These are phyloP conservation scores for Paraleonurus japonicus DNA, from an alignment of 257 asterid species.

Conservation along the genomic window DNA sequence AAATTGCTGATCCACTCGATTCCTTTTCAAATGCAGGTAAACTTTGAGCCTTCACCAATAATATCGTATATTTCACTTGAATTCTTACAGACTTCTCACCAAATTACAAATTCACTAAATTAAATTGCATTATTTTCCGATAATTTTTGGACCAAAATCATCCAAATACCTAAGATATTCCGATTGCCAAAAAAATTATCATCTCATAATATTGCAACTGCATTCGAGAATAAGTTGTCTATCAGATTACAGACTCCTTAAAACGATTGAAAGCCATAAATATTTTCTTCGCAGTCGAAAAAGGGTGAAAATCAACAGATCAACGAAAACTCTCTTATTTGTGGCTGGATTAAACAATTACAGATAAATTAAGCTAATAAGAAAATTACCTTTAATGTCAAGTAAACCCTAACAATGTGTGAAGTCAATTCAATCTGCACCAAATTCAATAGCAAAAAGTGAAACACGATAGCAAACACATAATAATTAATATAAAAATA, in stretches of 20 bases:
- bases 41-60: neutral
- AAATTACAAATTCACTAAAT: neutral
- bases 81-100: neutral
- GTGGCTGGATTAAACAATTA: neutral
- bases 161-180: neutral
- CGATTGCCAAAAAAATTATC: conserved; percentile 3
- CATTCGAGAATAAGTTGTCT: neutral
- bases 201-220: neutral
- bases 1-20: neutral
- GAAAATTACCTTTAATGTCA: conserved; percentile 73
- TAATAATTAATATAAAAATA: neutral
- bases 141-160: conserved; percentile 7
- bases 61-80: neutral
- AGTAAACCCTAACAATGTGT: conserved; percentile 82
- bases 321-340: neutral
- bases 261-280: neutral
- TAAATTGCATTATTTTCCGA: conserved; percentile 1
- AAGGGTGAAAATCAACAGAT: neutral
- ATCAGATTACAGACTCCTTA: neutral
- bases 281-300: neutral
- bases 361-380: neutral
- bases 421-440: conserved; percentile 93
- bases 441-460: conserved; percentile 17
- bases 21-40: neutral
- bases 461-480: conserved; percentile 3